These are phyloP conservation scores for Solidago caesia DNA, from an alignment of 129 eudicot species.

Conservation along the genomic window DNA sequence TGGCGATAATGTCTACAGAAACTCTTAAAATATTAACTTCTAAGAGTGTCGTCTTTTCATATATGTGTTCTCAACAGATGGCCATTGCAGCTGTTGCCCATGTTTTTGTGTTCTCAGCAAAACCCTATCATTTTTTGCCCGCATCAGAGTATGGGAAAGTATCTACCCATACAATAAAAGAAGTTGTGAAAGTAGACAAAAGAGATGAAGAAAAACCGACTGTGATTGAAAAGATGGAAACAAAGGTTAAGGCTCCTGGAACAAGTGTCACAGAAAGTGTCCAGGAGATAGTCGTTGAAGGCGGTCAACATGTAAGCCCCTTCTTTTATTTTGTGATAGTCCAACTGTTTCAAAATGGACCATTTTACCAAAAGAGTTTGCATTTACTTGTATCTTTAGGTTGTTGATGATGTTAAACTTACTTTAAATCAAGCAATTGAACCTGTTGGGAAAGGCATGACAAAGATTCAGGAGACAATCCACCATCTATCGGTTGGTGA, in stretches of 20 bases:
- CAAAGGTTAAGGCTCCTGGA: slow-evolving; percentile 68
- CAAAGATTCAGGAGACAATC: slow-evolving; percentile 83
- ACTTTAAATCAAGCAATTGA: slow-evolving; percentile 89
- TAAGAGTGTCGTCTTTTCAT: neutral
- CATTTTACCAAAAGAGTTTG: neutral
- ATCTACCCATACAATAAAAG: slow-evolving; percentile 44
- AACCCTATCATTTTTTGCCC: slow-evolving; percentile 58
- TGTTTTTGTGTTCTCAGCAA: slow-evolving; percentile 72
- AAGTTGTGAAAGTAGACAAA: slow-evolving; percentile 42
- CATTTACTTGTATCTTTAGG: slow-evolving; percentile 38
- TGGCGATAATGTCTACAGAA: neutral
- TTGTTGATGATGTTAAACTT: slow-evolving; percentile 83
- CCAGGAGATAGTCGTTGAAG: slow-evolving; percentile 91
- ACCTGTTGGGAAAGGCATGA: slow-evolving; percentile 92
- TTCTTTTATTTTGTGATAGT: neutral
- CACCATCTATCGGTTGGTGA: slow-evolving; percentile 62
- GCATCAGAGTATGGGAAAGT: slow-evolving; percentile 44
- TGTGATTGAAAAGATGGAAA: slow-evolving; percentile 59
- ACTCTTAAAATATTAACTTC: neutral
- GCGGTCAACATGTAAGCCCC: slow-evolving; percentile 81
- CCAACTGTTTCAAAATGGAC: neutral
- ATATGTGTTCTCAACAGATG: slow-evolving; percentile 50
- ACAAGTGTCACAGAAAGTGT: slow-evolving; percentile 92
- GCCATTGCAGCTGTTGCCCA: slow-evolving; percentile 94
- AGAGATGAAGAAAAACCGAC: slow-evolving; percentile 49